Percentiles rank a stretch among this genome's conserved stretches.
Conservation (phyloP, 2,329 filamentous ascomycete species). For the Fusarium brachygibbosum region DNA sequence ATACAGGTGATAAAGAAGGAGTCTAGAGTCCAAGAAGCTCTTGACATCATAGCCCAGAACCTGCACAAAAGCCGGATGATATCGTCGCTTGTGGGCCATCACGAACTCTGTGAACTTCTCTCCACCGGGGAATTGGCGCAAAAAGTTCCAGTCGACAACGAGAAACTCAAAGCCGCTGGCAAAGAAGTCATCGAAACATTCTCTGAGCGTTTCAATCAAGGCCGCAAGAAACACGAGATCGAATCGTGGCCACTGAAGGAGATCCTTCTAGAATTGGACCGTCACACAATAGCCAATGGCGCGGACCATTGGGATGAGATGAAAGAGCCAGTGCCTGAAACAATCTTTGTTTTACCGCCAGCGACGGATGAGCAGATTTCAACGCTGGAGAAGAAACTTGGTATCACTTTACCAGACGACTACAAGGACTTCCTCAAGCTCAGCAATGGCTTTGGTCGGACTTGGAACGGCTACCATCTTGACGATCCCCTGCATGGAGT, state of each 20-base stretch:
- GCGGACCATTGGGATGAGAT: conserved; percentile 2
- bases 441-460: conserved; percentile 37
- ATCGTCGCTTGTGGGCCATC: conserved; percentile 5
- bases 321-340: conserved; percentile 13
- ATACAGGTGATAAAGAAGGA: conserved; percentile 22
- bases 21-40: conserved; percentile 22
- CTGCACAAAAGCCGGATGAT: conserved; percentile 12
- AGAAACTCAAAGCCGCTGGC: conserved; percentile 15
- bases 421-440: conserved; percentile 41
- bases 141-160: conserved; percentile 24
- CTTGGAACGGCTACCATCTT: conserved; percentile 39
- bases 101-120: conserved; percentile 28
- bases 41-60: conserved; percentile 7
- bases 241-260: conserved; percentile 28
- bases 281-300: conserved; percentile 28
- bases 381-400: conserved; percentile 26
- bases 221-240: conserved; percentile 6
- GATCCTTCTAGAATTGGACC: conserved; percentile 21
- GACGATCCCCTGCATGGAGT: conserved; percentile 19
- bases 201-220: conserved; percentile 20
- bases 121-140: conserved; percentile 27
- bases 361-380: conserved; percentile 38
- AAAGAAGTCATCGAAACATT: conserved; percentile 26
- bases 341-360: conserved; percentile 33
- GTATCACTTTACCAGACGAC: conserved; percentile 19